Conservation (phyloP, 306 rosid genomes). For the Lotus japonicus region DNA sequence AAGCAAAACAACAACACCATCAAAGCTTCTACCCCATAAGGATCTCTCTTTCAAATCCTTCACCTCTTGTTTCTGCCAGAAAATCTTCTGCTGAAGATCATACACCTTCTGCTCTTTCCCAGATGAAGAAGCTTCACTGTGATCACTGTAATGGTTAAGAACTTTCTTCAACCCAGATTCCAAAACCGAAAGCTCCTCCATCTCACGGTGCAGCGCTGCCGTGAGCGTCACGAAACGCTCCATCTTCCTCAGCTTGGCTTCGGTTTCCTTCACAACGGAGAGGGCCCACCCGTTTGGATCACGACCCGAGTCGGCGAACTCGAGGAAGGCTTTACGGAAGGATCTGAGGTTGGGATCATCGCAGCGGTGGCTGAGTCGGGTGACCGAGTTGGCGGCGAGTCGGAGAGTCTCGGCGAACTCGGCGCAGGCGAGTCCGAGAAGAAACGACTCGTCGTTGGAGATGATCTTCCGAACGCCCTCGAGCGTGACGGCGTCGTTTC, state of each 20-base stretch:
- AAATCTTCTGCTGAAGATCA: constrained; percentile 78
- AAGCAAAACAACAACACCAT: constrained; percentile 49
- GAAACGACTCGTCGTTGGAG: constrained; percentile 72
- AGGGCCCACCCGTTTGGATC: constrained; percentile 60
- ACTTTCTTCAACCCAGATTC: constrained; percentile 51
- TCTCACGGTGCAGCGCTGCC: constrained; percentile 55
- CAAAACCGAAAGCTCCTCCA: constrained; percentile 58
- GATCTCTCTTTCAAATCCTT: constrained; percentile 71
- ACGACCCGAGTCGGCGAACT: constrained; percentile 60
- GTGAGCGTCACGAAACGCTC: constrained; percentile 70
- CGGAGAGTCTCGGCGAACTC: constrained; percentile 60
- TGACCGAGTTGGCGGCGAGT: constrained; percentile 38
- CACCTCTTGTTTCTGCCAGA: constrained; percentile 79
- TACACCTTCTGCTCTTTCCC: constrained; percentile 45
- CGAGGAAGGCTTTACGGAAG: constrained; percentile 38
- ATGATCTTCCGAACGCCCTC: constrained; percentile 75
- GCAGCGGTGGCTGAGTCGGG: constrained; percentile 42
- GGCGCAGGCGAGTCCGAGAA: constrained; percentile 66
- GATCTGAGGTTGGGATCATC: constrained; percentile 28
- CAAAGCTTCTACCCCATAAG: constrained; percentile 69
- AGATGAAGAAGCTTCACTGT: background rate
- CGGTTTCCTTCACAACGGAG: constrained; percentile 50
- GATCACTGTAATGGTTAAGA: background rate
- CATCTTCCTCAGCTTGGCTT: constrained; percentile 51
- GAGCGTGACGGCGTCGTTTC: constrained; percentile 55